Evolutionary conservation across 225 moss, liverwort and hornwort genomes (phyloP).

Genomic region (Marchantia polymorpha): DNA sequence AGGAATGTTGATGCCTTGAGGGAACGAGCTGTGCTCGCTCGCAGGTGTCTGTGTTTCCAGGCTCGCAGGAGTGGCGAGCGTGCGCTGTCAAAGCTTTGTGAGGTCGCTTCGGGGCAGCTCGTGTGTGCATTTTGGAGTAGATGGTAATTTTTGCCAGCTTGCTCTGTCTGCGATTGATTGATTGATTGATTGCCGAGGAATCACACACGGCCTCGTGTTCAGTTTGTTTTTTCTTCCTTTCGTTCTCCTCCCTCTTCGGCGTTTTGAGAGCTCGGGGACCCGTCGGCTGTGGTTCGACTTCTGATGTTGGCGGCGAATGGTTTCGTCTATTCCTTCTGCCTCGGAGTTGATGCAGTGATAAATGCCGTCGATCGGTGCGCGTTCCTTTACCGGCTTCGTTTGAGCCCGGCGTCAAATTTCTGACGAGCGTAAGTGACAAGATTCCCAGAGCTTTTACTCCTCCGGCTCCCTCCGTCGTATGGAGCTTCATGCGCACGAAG

Average conservation of each 20-base stretch:
- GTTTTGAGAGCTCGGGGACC: neutral
- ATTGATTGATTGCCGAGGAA: neutral
- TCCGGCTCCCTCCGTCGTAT: too few relatives aligned
- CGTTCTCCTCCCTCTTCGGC: neutral
- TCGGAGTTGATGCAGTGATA: neutral
- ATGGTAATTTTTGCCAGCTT: neutral
- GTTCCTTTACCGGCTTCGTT: neutral
- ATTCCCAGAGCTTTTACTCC: neutral
- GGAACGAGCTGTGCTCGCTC: neutral
- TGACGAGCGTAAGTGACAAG: neutral
- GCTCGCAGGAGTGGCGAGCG: too few relatives aligned
- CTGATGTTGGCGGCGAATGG: neutral
- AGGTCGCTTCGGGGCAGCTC: too few relatives aligned
- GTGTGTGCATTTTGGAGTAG: neutral
- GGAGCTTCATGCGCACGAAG: neutral
- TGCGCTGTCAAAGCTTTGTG: too few relatives aligned
- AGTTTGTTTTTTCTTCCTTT: neutral
- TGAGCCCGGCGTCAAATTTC: neutral
- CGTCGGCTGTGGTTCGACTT: neutral
- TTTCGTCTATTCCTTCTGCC: neutral
- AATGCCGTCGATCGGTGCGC: neutral
- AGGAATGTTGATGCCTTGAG: neutral
- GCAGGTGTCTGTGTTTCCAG: too few relatives aligned
- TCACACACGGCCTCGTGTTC: neutral
- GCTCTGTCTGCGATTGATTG: neutral